Base-by-base conservation (phyloP, 495 filamentous ascomycete species). In the Parachaetomium inaequale region DNA sequence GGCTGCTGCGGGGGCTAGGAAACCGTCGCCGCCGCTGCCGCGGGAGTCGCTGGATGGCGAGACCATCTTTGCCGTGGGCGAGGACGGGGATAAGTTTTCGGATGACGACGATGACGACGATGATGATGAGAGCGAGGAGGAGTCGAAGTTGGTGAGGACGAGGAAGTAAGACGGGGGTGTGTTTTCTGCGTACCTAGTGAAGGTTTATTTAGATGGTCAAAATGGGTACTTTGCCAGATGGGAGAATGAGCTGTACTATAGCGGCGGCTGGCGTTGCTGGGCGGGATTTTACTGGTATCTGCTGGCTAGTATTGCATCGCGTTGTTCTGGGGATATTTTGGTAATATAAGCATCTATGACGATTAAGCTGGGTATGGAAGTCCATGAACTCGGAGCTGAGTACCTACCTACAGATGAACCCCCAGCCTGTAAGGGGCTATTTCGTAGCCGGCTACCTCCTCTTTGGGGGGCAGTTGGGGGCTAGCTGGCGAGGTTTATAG, bases 51-150 rank as follows among this genome's bases (percentile, higher is more conserved):
- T 96, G 21, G 93, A 97, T 58, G 93, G 91, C 6, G 92, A 97
- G 77, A 94, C 92, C 0, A 92, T 97, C 53, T 97, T 97, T 69
- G 93, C 92, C 7, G 90, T 97, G 7, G 92, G 92, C 15, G 92
- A 94, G 63, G 88, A 92, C 58, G 89, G 82, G 14, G n/a, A n/a
- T n/a, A 88, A 87, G 69, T 79, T 79, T 61, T 78, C 76, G 15
- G 70, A 74, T 49, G 77, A 79, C 32, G 76, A 79, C 4, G 59
- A 58, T 10, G 57, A 40, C 3, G 63, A 61, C 10, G 49, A 46
- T 46, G 77, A 79, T 26, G 59, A 58, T 7, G 57, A 40, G 0
- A 85, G 83, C 29, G 89, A 90, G 49, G 86, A 87, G 52, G 86
- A 87, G 34, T 69, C 73, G 42, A 15, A 14, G 62, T 80, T 96